Base-by-base conservation (phyloP, 2,329 filamentous ascomycete species). In the Colletotrichum sp. region DNA sequence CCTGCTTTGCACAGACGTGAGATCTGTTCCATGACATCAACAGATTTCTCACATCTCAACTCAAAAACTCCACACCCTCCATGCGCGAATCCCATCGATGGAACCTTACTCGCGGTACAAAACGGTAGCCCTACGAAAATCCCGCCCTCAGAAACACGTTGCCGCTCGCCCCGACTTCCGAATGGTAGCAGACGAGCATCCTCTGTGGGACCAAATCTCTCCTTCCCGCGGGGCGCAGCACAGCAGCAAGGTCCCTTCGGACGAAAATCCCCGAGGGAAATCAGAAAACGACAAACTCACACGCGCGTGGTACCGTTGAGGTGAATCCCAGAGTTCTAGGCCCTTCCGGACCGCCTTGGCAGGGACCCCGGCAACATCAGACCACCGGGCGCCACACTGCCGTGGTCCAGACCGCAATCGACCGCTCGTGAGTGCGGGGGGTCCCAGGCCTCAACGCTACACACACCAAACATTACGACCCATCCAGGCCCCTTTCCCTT, bases 401-500 rank as follows among this genome's bases (percentile, higher is more conserved):
- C 28, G 70, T 71, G 73, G 70, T 69, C 73, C 57, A 69, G 73
- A 76, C 73, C 70, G n/a, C 70, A 60, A 76, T 76, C 63, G 70
- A 76, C 73, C 73, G 68, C 64, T n/a, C 44, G 44, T 64, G 60
- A 68, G 52, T 71, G 73, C 64, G 73, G 70, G 73, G 52, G 32
- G 44, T 52, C 44, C 44, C 44, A 52, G 44, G 44, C 44, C 44
- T 52, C 44, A 52, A 52, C 44, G 44, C 44, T 52, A 52, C 44
- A 52, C 44, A 52, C n/a, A 52, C 44, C 18, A 30, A 55, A 44
- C 62, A 69, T 59, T 59, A 16, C 68, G 66, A 67, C 34, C 72
- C 65, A 60, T 64, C 72, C 15, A 49, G 60, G 62, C 32, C 55
- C 36, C 24, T 32, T 28, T 15, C 55, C 26, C 55, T 32, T 32